Conservation (phyloP, 371 early-diverging fungal genomes). For the Zancudomyces culisetae region DNA sequence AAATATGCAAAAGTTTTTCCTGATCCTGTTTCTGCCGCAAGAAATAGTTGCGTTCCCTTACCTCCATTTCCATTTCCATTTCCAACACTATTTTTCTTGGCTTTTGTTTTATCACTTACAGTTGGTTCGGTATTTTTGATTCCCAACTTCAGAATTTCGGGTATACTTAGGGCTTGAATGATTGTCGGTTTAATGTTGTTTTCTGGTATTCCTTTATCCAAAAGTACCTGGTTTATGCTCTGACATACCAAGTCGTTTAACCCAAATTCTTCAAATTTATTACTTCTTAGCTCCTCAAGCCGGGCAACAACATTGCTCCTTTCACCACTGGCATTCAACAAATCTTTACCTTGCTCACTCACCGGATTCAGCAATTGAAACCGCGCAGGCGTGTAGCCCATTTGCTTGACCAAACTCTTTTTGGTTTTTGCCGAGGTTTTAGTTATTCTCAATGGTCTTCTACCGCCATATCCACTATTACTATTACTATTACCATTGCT, state of each 20-base stretch:
- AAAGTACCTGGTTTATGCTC: slow-evolving; percentile 16
- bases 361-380: slow-evolving; percentile 14
- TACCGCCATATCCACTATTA: no score
- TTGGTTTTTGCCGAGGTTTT: no score
- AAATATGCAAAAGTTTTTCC: slow-evolving; percentile 98
- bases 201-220: neutral
- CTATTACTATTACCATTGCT: no score
- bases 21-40: slow-evolving; percentile 92
- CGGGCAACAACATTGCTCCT: slow-evolving; percentile 2
- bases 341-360: slow-evolving; percentile 14
- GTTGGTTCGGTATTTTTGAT: neutral
- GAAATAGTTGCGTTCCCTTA: slow-evolving; percentile 23
- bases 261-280: slow-evolving; percentile 14
- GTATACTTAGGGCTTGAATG: slow-evolving; percentile 81
- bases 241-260: slow-evolving; percentile 16
- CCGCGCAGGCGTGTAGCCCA: slow-evolving; percentile 21
- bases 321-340: neutral
- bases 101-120: neutral
- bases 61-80: slow-evolving; percentile 3
- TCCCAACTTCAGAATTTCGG: slow-evolving; percentile 31
- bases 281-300: slow-evolving; percentile 6
- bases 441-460: no score
- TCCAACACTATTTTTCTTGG: neutral
- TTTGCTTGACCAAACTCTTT: slow-evolving; percentile 8
- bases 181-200: slow-evolving; percentile 42